These are phyloP conservation scores for Ustilago curta DNA, from an alignment of 1,284 basidiomycete genomes.

Conservation along the genomic window DNA sequence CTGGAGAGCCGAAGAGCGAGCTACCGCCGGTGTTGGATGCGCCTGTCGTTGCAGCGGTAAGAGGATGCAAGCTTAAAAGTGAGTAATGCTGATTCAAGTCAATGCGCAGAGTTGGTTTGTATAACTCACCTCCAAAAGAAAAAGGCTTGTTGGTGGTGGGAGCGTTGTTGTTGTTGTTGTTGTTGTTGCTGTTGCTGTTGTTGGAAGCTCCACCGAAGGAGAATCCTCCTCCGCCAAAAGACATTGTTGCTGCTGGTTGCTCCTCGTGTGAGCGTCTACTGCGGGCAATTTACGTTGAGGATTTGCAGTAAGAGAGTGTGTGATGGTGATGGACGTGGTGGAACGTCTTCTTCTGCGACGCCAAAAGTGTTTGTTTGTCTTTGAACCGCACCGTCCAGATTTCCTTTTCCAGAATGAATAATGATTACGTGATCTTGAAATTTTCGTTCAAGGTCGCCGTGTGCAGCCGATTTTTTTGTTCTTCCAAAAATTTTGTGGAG, in stretches of 20 bases:
- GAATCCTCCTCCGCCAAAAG: slow-evolving; percentile 54
- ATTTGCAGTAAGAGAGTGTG: background rate
- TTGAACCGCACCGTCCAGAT: slow-evolving; percentile 12
- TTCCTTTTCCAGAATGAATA: slow-evolving; percentile 12
- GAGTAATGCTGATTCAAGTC: background rate
- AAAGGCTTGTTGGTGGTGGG: slow-evolving; percentile 40
- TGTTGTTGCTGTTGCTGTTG: slow-evolving; percentile 37
- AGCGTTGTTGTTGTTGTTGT: slow-evolving; percentile 30
- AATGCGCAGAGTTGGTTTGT: background rate
- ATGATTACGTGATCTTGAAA: slow-evolving; percentile 42
- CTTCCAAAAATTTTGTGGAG: background rate
- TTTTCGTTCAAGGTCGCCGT: slow-evolving; percentile 10
- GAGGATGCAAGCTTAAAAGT: background rate
- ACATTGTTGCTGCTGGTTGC: slow-evolving; percentile 24
- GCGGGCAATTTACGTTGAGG: background rate
- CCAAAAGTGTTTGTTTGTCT: slow-evolving; percentile 29
- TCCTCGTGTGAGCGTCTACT: background rate
- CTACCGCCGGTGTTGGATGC: slow-evolving; percentile 23
- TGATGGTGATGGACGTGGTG: background rate
- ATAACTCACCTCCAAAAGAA: slow-evolving; percentile 41
- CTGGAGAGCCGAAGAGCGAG: slow-evolving; percentile 36
- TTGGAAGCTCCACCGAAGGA: slow-evolving; percentile 43
- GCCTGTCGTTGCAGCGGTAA: slow-evolving; percentile 8
- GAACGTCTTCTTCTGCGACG: slow-evolving; percentile 21
- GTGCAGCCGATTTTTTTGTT: slow-evolving; percentile 12